Evolutionary conservation across 768 basidiomycete species (phyloP).

Genomic region (Lactarius tabidus): DNA sequence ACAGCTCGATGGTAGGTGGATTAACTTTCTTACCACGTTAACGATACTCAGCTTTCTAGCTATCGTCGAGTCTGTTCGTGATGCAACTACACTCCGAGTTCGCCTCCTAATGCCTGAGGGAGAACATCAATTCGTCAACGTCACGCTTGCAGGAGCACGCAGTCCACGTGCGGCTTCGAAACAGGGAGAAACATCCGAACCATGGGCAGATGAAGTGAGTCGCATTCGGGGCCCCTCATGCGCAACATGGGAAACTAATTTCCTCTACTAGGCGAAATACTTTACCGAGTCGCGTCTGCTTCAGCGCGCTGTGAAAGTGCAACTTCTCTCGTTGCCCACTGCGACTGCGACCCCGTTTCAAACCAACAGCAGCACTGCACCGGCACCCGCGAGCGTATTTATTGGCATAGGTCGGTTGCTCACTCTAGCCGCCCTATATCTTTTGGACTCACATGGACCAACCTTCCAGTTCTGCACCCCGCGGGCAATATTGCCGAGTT

Average conservation of each 20-base stretch:
- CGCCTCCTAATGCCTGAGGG: constrained; percentile 85
- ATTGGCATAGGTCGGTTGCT: constrained; percentile 70
- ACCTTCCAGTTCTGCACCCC: constrained; percentile 68
- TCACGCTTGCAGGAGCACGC: constrained; percentile 79
- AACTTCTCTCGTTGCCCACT: constrained; percentile 75
- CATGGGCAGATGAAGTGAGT: constrained; percentile 84
- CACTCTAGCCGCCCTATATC: neutral
- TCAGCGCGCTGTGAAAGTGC: constrained; percentile 71
- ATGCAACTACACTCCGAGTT: constrained; percentile 86
- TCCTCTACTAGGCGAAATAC: constrained; percentile 68
- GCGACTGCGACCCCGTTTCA: constrained; percentile 81
- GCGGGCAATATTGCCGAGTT: constrained; percentile 93
- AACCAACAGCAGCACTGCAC: constrained; percentile 48
- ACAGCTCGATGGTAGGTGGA: constrained; percentile 67
- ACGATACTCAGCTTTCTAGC: constrained; percentile 41
- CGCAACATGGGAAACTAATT: neutral
- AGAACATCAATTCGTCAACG: constrained; percentile 86
- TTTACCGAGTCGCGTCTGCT: constrained; percentile 88
- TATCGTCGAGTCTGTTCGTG: constrained; percentile 90
- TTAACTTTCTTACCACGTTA: constrained; percentile 15
- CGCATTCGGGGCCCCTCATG: neutral
- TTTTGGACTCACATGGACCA: neutral
- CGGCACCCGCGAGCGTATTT: constrained; percentile 75
- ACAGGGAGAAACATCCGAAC: constrained; percentile 75
- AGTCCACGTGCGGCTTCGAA: constrained; percentile 66